Evolutionary conservation across 768 basidiomycete genomes (phyloP), one percentile per base, ranked within the genome.

Genomic region (Lactarius quietus): DNA sequence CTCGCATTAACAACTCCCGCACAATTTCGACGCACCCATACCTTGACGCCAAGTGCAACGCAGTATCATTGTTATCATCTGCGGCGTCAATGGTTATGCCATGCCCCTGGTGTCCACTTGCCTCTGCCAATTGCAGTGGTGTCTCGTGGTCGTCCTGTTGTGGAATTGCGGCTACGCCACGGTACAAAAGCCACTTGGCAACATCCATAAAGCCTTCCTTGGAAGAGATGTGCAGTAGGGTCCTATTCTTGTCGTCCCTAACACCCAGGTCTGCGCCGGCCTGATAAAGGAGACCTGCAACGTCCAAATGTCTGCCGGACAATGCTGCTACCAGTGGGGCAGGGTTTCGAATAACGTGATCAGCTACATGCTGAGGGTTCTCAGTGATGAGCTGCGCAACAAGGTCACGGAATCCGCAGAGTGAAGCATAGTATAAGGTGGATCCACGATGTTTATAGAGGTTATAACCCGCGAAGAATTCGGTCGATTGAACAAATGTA

Each of bases 1-100:
- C 45, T 23, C 23, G 45, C 14, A 48, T 5, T n/a, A 48, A 2
- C 6, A 48, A 14, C 23, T 6, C 0, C 5, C 5, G 45, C 45
- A 6, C 45, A 14, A 23, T 14, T 5, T 48, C 23, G 10, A 2
- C 4, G 12, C 14, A 5, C 23, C 45, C 45, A 26, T n/a, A 9
- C 12, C 14, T 3, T 48, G 45, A 48, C 1, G 45, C 45, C 23
- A 3, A 23, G 45, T 48, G 45, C 23, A 48, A 48, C 2, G 45
- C 1, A 5, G 45, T 48, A 23, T 2, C 0, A 12, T 14, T 3
- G 12, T 8, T 4, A 48, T 48, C 23, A 5, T 48, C 45, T 5
- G 4, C 10, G 0, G 4, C 12, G 2, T 48, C 9, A 1, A 48
- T 1, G 5, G 0, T 48, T 23, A 48, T 14, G 23, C n/a, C 2